Evolutionary conservation across 2,329 filamentous ascomycete species (phyloP), one percentile per base, ranked within the genome.

Genomic region (Trichoderma afroharzianum): DNA sequence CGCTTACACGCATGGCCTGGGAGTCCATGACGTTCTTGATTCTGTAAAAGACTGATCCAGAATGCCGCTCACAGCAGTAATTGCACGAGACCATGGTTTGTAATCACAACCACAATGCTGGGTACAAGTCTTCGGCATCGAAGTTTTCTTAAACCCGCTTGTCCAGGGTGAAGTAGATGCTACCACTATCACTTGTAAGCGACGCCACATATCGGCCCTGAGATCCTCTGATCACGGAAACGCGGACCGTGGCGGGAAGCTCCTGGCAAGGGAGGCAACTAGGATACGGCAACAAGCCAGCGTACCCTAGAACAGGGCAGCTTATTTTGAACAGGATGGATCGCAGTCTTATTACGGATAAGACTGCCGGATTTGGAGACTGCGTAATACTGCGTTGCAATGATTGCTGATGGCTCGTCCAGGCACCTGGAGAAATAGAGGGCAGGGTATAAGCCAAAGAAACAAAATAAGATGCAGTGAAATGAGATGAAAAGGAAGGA

Each of bases 171-270:
- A 30, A 24, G 18, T 21, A 9, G 21, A 33, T 43, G 21, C 30
- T 26, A 14, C 28, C 2, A 15, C 12, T 26, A 6, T 4, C 2
- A 18, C 24, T 28, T 32, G 32, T 47, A 33, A 36, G 55, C 32
- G 24, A 39, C 24, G 50, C 63, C 43, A 50, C n/a, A 28, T 58
- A 68, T 50, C 55, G 33, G 64, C 53, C n/a, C n/a, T 36, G 55
- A 68, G 18, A 33, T 58, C 26, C 53, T 55, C 53, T 68, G 66
- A 24, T 26, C 26, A 24, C 66, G 66, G 66, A 68, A 24, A 59
- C 26, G 39, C 66, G 66, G 55, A 68, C 66, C 66, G 66, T 28
- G 39, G 36, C 33, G 66, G 66, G 15, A 68, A 61, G 55, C 55
- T 58, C 28, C 36, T 50, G 26, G 28, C n/a, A 33, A 33, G 28